A percentile compares a stretch with the other conserved stretches of the same genome.
Conservation (phyloP, 345 rosid species). For the Nephelium lappaceum region DNA sequence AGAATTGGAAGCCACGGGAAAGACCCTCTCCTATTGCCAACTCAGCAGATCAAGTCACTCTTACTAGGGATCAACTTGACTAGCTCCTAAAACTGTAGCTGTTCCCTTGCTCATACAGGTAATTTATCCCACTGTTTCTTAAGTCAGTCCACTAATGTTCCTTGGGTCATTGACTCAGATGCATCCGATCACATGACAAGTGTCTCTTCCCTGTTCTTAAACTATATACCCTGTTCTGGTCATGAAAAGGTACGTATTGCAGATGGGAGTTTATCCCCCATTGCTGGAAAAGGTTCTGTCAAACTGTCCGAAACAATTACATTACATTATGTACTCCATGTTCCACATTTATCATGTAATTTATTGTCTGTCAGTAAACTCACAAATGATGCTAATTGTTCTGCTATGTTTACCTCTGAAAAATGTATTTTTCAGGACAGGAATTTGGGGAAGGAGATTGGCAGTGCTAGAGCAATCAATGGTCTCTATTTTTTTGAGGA, state of each 20-base stretch:
- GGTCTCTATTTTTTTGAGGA: too few species aligned
- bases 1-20: background rate
- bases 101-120: background rate
- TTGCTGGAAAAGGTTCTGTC: background rate
- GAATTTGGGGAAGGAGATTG: too few species aligned
- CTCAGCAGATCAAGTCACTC: too few species aligned
- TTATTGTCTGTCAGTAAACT: background rate
- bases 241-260: background rate
- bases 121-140: background rate
- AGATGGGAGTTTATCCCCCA: background rate
- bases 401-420: background rate
- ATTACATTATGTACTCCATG: background rate
- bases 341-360: background rate
- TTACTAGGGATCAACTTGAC: too few species aligned
- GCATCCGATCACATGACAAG: slow-evolving; percentile 9
- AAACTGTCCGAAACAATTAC: background rate
- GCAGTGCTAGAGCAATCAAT: too few species aligned
- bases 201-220: background rate
- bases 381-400: background rate
- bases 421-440: too few species aligned
- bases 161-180: background rate
- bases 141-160: background rate
- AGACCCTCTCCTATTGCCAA: too few species aligned
- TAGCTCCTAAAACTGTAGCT: background rate
- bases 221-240: background rate